Evolutionary conservation across 345 rosid genomes (phyloP).

Genomic region (Passiflora organensis): DNA sequence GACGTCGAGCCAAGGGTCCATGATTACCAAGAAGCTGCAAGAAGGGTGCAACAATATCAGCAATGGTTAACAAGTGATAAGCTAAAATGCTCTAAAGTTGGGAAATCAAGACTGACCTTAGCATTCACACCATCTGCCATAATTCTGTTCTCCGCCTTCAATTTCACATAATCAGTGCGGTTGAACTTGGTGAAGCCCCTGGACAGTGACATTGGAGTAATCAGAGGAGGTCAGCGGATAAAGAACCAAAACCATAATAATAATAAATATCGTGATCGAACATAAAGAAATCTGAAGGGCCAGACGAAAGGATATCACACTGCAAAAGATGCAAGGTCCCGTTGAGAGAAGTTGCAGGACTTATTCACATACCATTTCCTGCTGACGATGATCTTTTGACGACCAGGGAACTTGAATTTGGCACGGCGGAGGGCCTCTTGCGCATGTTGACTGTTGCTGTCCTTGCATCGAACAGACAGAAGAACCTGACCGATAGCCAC

Average conservation of each 20-base stretch:
- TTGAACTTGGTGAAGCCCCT: conserved; percentile 73
- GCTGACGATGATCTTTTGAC: conserved; percentile 76
- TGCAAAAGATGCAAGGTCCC: too few species aligned
- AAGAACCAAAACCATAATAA: too few species aligned
- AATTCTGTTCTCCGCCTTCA: conserved; percentile 56
- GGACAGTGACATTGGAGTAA: conserved; percentile 7
- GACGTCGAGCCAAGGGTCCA: conserved; percentile 55
- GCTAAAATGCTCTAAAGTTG: neutral
- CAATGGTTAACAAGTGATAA: neutral
- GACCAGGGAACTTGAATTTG: conserved; percentile 74
- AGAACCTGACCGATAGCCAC: conserved; percentile 81
- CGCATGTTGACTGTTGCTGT: conserved; percentile 56
- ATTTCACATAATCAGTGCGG: conserved; percentile 48
- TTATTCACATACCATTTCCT: conserved; percentile 49
- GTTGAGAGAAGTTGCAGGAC: too few species aligned
- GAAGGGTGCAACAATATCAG: conserved; percentile 1
- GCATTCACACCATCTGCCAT: conserved; percentile 69
- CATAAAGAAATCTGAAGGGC: too few species aligned
- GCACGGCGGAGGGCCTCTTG: conserved; percentile 83
- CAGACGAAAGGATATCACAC: too few species aligned
- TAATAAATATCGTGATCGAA: neutral
- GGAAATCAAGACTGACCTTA: conserved; percentile 35
- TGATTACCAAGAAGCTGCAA: conserved; percentile 68
- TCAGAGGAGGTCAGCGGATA: neutral
- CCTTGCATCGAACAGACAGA: conserved; percentile 72